Evolutionary conservation across 2,329 filamentous ascomycete genomes (phyloP).

Genomic region (Nakataea oryzae): DNA sequence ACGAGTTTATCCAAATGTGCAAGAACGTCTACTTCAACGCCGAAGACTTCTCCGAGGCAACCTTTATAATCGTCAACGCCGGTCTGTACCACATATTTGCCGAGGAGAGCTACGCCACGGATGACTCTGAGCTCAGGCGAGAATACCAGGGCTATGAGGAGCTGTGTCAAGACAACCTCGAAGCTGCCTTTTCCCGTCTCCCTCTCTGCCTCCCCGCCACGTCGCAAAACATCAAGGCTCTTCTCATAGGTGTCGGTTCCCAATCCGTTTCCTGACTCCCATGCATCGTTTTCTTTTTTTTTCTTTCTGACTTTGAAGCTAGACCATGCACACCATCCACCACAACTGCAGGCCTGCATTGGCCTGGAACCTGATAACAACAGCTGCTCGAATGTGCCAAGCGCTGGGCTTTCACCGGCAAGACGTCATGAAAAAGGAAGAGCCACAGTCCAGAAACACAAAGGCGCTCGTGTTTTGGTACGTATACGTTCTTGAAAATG

Average conservation of each 20-base stretch:
- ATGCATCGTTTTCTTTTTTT: no score
- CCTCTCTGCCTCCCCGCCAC: not conserved
- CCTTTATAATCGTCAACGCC: not conserved
- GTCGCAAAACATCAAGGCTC: not conserved
- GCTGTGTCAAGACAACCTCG: not conserved
- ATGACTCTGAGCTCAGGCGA: not conserved
- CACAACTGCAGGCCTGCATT: not conserved
- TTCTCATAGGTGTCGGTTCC: not conserved
- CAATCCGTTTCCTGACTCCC: not conserved
- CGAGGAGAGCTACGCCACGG: not conserved
- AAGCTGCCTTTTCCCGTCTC: not conserved
- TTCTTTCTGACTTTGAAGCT: not conserved
- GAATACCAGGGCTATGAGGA: not conserved
- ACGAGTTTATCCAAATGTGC: not conserved
- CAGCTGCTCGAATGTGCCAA: not conserved
- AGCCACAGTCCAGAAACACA: not conserved
- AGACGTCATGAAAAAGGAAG: not conserved
- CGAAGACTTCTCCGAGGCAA: not conserved
- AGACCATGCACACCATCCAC: not conserved
- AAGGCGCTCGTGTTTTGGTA: not conserved
- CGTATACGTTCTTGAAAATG: not conserved
- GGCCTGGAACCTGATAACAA: not conserved
- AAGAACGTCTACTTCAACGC: constrained; percentile 1
- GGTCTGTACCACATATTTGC: not conserved
- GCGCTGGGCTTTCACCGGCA: not conserved